These are phyloP conservation scores for Yamadazyma mexicana DNA, from an alignment of 1,139 yeast genomes.

Conservation along the genomic window DNA sequence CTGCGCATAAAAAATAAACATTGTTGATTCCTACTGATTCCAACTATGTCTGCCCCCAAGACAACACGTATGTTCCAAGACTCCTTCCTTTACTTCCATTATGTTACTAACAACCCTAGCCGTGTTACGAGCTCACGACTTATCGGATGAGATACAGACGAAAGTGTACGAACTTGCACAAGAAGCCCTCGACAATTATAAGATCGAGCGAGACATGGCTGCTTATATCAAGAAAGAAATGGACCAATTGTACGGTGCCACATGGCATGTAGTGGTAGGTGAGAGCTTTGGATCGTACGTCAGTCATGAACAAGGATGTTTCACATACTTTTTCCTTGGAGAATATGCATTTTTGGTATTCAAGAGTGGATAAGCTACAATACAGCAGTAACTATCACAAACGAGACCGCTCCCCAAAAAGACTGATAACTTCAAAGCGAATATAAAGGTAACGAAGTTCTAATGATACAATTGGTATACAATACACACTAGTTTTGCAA, in stretches of 20 bases:
- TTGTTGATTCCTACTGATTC: neutral
- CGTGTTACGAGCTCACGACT: slow-evolving; percentile 48
- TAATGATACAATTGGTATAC: neutral
- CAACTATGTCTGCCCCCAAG: slow-evolving; percentile 12
- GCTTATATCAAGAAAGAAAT: slow-evolving; percentile 74
- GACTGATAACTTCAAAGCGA: no score
- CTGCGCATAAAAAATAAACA: slow-evolving; percentile 5
- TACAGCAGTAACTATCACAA: no score
- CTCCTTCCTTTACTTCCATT: no score
- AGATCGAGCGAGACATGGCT: slow-evolving; percentile 74
- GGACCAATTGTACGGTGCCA: slow-evolving; percentile 63
- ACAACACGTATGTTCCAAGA: slow-evolving; percentile 16
- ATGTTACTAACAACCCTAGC: slow-evolving; percentile 29
- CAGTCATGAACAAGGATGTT: slow-evolving; percentile 84
- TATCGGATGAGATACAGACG: slow-evolving; percentile 58
- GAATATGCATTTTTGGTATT: slow-evolving; percentile 78
- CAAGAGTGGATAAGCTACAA: slow-evolving; percentile 56
- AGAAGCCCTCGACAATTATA: slow-evolving; percentile 45
- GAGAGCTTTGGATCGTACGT: slow-evolving; percentile 91
- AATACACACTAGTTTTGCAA: slow-evolving; percentile 8
- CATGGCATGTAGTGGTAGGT: slow-evolving; percentile 97
- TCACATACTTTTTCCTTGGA: slow-evolving; percentile 82
- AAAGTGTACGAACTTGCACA: slow-evolving; percentile 59
- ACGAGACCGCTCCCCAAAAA: no score
- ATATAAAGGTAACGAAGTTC: neutral